Base-by-base conservation (phyloP, 2,329 filamentous ascomycete species). In the Coccinonectria pachysandricola region DNA sequence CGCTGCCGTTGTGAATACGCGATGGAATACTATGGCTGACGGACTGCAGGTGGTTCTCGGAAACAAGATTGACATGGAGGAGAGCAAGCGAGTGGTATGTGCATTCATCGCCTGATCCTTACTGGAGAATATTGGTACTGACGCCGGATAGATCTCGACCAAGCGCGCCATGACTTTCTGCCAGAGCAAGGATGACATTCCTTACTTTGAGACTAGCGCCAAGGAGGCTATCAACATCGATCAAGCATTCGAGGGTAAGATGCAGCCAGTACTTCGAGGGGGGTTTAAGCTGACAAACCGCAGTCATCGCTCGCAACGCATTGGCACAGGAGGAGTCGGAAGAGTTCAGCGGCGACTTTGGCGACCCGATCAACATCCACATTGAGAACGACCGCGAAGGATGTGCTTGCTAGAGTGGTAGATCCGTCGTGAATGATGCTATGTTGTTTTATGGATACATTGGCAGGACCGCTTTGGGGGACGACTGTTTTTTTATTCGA, bases 201-300 rank as follows among this genome's bases (percentile, higher is more conserved):
- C 91, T 11, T 98, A 98, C 60, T 98, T 98, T 50, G 91, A 98
- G 73, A 98, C 91, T 11, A 95, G 87, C 59, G 91, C 91, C 35
- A 98, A 98, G 66, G 91, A 98, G 59, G 91, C 88, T 34, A 81
- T 95, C 60, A 98, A 98, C 52, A 91, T 98, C 21, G 91, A 98
- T 60, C 86, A 75, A 50, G 71, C 71, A 14, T 75, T 75, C 44
- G 77, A 83, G 56, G 73, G 75, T 77, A 53, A 34, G 60, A 43
- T 23, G 6, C 7, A 11, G 4, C 11, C 15, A 18, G 17, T 19
- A 17, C 6, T 17, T 14, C 15, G 5, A 15, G 2, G 12, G n/a
- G 8, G 15, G 6, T 22, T 8, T 8, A 11, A 9, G 12, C 15
- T 27, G 21, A 19, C 32, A 42, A 26, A 39, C 19, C 12, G 2